phyloP scores from a whole-genome alignment of 75 land plant genomes.

The Sequoia sempervirens region DNA sequence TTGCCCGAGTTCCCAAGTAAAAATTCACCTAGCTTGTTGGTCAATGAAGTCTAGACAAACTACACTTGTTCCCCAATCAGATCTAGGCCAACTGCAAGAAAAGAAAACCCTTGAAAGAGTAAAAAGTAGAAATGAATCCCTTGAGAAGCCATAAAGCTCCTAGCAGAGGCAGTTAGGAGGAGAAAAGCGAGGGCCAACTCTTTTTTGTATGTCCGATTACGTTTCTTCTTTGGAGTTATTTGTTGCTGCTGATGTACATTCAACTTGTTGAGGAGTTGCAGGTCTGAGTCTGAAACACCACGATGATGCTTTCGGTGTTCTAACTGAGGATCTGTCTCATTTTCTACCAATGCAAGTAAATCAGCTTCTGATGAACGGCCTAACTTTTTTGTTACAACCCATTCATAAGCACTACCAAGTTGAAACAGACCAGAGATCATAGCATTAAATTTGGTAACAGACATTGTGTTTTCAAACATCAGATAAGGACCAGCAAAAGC shows the following conservation, averaged over 20 bases:
- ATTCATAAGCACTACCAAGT: conserved; percentile 76
- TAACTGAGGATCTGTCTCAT: conserved; percentile 19
- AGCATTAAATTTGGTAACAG: conserved; percentile 89
- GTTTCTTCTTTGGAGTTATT: conserved; percentile 46
- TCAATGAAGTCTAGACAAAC: conserved; percentile 68
- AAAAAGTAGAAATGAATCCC: conserved; percentile 92
- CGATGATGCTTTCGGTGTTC: conserved; percentile 20
- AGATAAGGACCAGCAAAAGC: conserved; percentile 82
- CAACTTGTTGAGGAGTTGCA: conserved; percentile 29
- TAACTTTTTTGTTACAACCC: conserved; percentile 92
- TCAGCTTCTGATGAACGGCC: conserved; percentile 85
- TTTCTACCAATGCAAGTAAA: conserved; percentile 35
- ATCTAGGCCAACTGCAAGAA: conserved; percentile 66
- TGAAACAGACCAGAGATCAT: conserved; percentile 90
- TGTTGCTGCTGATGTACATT: conserved; percentile 3
- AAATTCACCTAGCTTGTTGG: conserved; percentile 38
- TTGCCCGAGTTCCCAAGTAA: background rate
- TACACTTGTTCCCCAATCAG: conserved; percentile 60
- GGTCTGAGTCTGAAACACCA: conserved; percentile 41
- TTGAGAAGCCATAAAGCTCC: conserved; percentile 77
- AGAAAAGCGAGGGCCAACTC: conserved; percentile 73
- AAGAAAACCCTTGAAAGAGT: conserved; percentile 81
- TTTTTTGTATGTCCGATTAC: conserved; percentile 67
- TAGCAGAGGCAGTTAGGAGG: conserved; percentile 66
- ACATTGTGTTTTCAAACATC: conserved; percentile 91